These are phyloP conservation scores for Penstemon newberryi DNA, from an alignment of 257 asterid species.

Conservation along the genomic window DNA sequence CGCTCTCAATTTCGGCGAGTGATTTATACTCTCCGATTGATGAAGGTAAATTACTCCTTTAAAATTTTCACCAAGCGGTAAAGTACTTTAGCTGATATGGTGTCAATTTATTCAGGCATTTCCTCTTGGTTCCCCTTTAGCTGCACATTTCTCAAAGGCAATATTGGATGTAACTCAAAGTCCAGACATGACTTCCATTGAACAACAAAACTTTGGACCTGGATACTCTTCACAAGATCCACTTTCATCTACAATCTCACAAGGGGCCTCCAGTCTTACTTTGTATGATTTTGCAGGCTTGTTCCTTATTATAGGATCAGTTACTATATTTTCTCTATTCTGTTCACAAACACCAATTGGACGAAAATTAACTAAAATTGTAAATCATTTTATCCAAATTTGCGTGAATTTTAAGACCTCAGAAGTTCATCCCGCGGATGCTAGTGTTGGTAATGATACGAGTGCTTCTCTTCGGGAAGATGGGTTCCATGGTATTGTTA, in stretches of 20 bases:
- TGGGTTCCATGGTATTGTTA: not conserved
- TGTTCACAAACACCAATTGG: conserved; percentile 49
- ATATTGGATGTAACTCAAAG: conserved; percentile 50
- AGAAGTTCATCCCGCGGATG: not conserved
- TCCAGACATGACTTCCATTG: conserved; percentile 41
- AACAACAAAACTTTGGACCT: conserved; percentile 47
- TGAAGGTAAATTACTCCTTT: too few relatives aligned
- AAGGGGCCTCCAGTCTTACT: conserved; percentile 41
- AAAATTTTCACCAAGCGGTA: too few relatives aligned
- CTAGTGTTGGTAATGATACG: conserved; percentile 9
- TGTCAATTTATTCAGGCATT: conserved; percentile 43
- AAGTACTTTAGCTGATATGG: not conserved
- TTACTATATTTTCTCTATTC: conserved; percentile 39
- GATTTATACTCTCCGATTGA: too few relatives aligned
- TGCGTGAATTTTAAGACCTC: conserved; percentile 13
- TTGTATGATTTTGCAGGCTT: conserved; percentile 57
- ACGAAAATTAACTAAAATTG: conserved; percentile 11
- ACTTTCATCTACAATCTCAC: conserved; percentile 39
- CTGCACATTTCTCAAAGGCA: conserved; percentile 54
- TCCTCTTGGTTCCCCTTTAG: conserved; percentile 43
- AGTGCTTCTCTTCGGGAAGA: conserved; percentile 2
- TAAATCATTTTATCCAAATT: not conserved
- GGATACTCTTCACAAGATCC: conserved; percentile 47
- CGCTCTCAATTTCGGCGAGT: too few relatives aligned
- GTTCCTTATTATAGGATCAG: conserved; percentile 47